These are phyloP conservation scores for Podospora conica DNA, from an alignment of 495 filamentous ascomycete species.

Conservation along the genomic window DNA sequence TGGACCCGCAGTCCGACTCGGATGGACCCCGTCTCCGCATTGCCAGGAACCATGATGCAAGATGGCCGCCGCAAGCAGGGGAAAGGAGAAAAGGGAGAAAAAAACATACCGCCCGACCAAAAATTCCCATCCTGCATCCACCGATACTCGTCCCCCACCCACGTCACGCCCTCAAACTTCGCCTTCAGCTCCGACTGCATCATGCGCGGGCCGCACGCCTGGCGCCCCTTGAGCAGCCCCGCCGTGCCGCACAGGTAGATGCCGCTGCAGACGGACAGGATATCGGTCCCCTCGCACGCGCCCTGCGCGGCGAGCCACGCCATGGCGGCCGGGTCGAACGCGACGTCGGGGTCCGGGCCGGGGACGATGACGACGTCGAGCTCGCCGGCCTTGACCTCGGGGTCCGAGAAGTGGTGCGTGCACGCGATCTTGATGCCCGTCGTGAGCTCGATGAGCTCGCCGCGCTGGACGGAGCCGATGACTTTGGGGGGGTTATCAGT, in stretches of 20 bases:
- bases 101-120: conserved; percentile 51
- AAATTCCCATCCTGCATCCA: conserved; percentile 54
- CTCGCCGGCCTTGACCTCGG: conserved; percentile 42
- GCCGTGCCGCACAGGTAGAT: conserved; percentile 43
- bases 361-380: conserved; percentile 50
- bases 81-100: neutral
- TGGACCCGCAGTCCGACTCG: neutral
- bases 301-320: conserved; percentile 44
- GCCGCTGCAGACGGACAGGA: conserved; percentile 52
- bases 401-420: conserved; percentile 37
- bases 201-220: conserved; percentile 45
- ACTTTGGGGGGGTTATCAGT: conserved; percentile 18
- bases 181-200: conserved; percentile 40
- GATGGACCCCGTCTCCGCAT: neutral
- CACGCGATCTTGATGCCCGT: conserved; percentile 27
- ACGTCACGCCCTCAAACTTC: conserved; percentile 40
- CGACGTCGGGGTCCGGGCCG: conserved; percentile 40
- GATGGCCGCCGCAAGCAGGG: neutral
- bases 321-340: conserved; percentile 30
- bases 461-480: conserved; percentile 32
- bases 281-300: conserved; percentile 30
- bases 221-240: conserved; percentile 44
- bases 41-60: neutral
- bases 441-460: conserved; percentile 30
- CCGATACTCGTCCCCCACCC: conserved; percentile 43